Percentiles rank a stretch among this genome's conserved stretches.
Conservation (phyloP, 2,329 filamentous ascomycete species). For the Cordyceps cicadae region DNA sequence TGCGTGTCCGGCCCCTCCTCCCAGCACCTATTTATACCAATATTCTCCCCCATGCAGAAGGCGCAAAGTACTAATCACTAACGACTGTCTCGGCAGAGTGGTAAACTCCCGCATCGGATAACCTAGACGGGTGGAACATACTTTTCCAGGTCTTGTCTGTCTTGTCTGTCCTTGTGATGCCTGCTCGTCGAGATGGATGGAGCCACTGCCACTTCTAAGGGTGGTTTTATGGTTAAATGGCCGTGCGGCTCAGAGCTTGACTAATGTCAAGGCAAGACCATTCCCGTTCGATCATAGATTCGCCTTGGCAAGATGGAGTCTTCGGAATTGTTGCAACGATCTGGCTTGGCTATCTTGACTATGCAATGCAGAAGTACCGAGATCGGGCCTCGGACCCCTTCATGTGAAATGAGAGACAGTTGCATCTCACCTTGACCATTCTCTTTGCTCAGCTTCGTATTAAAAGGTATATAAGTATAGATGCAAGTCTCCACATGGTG, state of each 20-base stretch:
- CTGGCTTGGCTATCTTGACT: not conserved
- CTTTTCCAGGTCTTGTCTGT: no score
- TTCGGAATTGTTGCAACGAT: not conserved
- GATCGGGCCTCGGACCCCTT: no score
- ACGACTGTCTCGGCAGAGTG: not conserved
- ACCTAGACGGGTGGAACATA: not conserved
- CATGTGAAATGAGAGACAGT: no score
- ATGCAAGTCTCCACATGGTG: slow-evolving; percentile 1
- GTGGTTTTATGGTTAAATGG: not conserved
- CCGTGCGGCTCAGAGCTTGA: not conserved
- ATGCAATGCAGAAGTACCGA: no score
- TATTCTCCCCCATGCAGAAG: not conserved
- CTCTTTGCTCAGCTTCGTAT: not conserved
- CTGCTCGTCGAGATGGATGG: no score
- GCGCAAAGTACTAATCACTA: not conserved
- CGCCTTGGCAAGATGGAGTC: not conserved
- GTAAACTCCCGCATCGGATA: not conserved
- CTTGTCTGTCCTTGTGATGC: no score
- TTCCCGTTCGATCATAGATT: not conserved
- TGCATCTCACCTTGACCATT: not conserved
- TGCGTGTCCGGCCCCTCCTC: no score
- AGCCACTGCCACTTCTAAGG: not conserved
- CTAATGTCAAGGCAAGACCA: not conserved
- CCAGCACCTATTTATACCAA: not conserved
- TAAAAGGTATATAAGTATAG: not conserved